Percentiles rank a stretch among this genome's conserved stretches.
phyloP scores from a whole-genome alignment of 164 flowering plant species.

The Sextonia rubra region DNA sequence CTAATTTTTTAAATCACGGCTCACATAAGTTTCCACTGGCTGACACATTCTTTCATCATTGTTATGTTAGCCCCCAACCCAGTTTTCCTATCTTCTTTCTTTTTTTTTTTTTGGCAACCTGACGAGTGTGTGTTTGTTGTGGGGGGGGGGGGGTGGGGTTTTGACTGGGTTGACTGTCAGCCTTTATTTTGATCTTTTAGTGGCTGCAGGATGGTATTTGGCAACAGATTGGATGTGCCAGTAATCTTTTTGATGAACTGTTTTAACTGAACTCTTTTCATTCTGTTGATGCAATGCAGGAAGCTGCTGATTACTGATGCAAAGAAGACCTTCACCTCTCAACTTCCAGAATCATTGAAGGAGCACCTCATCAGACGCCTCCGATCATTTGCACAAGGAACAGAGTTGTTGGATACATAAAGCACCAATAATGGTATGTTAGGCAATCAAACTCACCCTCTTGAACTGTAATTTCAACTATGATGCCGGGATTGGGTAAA shows the following conservation, averaged over 20 bases:
- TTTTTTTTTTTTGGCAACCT: neutral
- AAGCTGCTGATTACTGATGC: conserved; percentile 54
- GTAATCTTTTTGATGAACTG: neutral
- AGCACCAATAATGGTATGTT: conserved; percentile 20
- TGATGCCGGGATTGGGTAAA: neutral
- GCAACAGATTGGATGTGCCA: neutral
- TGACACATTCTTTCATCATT: neutral
- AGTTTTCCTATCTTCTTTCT: neutral
- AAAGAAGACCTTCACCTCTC: conserved; percentile 39
- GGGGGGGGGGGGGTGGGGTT: too few relatives aligned
- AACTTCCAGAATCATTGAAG: conserved; percentile 71
- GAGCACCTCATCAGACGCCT: conserved; percentile 47
- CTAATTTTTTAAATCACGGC: too few relatives aligned
- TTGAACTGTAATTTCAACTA: neutral
- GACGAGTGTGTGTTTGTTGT: too few relatives aligned
- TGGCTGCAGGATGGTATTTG: neutral
- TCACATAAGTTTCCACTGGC: neutral
- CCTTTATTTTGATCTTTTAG: neutral
- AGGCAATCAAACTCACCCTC: neutral
- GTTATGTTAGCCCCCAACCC: neutral
- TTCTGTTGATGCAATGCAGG: conserved; percentile 37
- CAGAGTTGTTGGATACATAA: conserved; percentile 21
- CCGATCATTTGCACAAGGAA: conserved; percentile 35
- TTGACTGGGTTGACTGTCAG: too few relatives aligned
- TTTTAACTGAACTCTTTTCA: neutral